Conservation (phyloP, 129 eudicot species). For the Flaveria trinervia region DNA sequence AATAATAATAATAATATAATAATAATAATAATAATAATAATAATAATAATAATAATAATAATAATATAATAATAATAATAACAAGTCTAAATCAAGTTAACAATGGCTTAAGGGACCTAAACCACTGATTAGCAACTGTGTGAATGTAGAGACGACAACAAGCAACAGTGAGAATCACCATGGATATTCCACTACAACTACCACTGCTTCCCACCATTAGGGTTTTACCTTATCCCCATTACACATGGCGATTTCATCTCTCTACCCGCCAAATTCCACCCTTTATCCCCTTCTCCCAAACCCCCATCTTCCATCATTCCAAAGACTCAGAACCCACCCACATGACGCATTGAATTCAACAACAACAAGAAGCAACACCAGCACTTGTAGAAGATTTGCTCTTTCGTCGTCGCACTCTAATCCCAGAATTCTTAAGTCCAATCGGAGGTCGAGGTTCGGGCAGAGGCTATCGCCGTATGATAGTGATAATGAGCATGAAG, state of each 20-base stretch:
- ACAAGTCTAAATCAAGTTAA: neutral
- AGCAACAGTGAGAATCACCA: slow-evolving; percentile 26
- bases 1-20: no score
- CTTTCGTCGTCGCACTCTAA: slow-evolving; percentile 78
- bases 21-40: no score
- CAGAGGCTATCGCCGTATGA: slow-evolving; percentile 61
- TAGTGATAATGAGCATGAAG: slow-evolving; percentile 47
- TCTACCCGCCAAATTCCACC: slow-evolving; percentile 31
- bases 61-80: no score
- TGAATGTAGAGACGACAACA: slow-evolving; percentile 34
- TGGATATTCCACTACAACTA: slow-evolving; percentile 26
- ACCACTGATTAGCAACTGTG: slow-evolving; percentile 19
- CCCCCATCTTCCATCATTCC: slow-evolving; percentile 4
- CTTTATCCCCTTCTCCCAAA: slow-evolving; percentile 28
- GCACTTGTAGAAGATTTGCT: slow-evolving; percentile 18
- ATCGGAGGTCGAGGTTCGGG: slow-evolving; percentile 61
- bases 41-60: no score
- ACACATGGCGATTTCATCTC: slow-evolving; percentile 45
- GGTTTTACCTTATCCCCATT: slow-evolving; percentile 50
- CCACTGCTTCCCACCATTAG: slow-evolving; percentile 23
- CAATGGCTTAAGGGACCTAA: slow-evolving; percentile 27
- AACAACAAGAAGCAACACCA: slow-evolving; percentile 13
- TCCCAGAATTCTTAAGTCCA: slow-evolving; percentile 69
- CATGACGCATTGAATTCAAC: neutral
- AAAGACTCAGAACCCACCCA: neutral